Evolutionary conservation across 2,329 filamentous ascomycete genomes (phyloP), one percentile per base, ranked within the genome.

Genomic region (Bipolaris cookei): DNA sequence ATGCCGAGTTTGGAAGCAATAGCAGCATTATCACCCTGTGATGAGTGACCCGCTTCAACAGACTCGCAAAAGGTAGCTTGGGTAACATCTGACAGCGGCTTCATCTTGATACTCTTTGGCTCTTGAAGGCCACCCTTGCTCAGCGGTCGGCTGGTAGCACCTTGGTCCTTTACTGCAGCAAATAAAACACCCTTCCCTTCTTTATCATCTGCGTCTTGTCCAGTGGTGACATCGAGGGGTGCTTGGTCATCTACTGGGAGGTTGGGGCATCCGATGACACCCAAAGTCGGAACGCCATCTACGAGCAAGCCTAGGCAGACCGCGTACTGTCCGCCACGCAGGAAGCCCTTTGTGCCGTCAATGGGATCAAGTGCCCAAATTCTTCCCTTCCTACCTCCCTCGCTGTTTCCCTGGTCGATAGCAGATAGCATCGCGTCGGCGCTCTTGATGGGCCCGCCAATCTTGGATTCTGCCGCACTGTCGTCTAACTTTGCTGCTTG

Each of bases 351-450:
- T 51, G 95, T 99, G 65, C 95, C 95, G 77, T 99, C 95, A 62
- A 99, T 97, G 58, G 95, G 95, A 78, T 99, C 95, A 55, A 99
- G 88, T 38, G 94, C 91, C 95, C 95, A 99, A 77, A 98, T 91
- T 65, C 95, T 84, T 61, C 92, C 92, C 64, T 81, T 83, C 59
- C 80, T 77, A 25, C 92, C 92, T 58, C 92, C 92, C 55, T 84
- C 79, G 77, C 88, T 91, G 73, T 85, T 85, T 30, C 84, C 84
- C 62, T 80, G 77, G 66, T 86, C 84, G 59, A 87, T 83, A 30
- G 83, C 81, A 48, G 84, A 80, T 61, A 86, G 75, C 85, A 87
- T 86, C 64, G 82, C 80, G 56, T 91, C 87, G 56, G 86, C 84
- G 66, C 81, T 85, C 71, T 84, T 78, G 64, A 93, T 81, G 30